Base-by-base conservation (phyloP, 306 rosid species). In the Quillaja saponaria region DNA sequence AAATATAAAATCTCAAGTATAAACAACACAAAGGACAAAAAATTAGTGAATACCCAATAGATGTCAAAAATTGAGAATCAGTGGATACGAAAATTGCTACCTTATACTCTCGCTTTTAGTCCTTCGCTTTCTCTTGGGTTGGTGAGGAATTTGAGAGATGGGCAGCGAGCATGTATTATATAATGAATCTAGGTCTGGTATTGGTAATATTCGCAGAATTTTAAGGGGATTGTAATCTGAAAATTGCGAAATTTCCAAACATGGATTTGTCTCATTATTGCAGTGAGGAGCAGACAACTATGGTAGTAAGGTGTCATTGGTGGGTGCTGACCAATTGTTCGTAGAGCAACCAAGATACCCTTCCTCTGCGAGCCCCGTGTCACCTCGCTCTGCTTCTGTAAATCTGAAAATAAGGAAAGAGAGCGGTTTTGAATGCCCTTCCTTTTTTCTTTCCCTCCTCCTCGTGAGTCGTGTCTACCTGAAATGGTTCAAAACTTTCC, bases 291-390 rank as follows among this genome's bases (percentile, higher is more conserved):
- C 14, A 35, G 61, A 55, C 61, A 55, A 55, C 28, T 55, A 10
- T 55, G 61, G 45, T 55, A 17, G 61, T 35, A 55, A 55, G 46
- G 46, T 55, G 61, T 41, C 61, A 35, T 34, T 55, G 44, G 17
- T 55, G 46, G 45, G 31, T 55, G 46, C 31, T 14, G 17, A 35
- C 31, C 28, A 35, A 55, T 55, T 34, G 61, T 37, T 15, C 15
- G 61, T 18, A 15, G 8, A 14, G 34, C 37, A 28, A 35, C 11
- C 37, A 34, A 15, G 16, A 37, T 19, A 37, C 3, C 46, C 61
- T 55, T 44, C 9, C 31, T 55, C 61, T 8, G 25, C 3, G 10
- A 35, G 61, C 45, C 61, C 37, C 61, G 61, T 55, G 61, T 55
- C 61, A 55, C 61, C 37, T 55, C n/a, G 46, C 46, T 52, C 15